Evolutionary conservation across 2,329 filamentous ascomycete species (phyloP).

Genomic region (Aspergillus awamori): DNA sequence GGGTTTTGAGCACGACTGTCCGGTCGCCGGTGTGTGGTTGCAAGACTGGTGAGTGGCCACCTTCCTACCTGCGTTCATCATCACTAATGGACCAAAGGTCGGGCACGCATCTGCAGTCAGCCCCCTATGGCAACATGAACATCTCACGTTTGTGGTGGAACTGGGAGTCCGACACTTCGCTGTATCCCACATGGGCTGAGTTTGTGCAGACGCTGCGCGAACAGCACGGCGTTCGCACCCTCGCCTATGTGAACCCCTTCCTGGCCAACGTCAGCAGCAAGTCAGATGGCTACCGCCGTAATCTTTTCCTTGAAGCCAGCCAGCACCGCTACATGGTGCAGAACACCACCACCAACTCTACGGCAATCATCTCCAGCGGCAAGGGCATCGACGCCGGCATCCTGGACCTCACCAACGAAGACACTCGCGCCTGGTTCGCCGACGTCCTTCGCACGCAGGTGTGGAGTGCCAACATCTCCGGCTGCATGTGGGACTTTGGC

Average conservation of each 20-base stretch:
- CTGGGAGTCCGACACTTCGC: slow-evolving; percentile 39
- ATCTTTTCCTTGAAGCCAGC: slow-evolving; percentile 4
- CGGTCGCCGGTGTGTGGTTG: no score
- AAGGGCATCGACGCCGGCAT: slow-evolving; percentile 42
- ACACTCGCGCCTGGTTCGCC: slow-evolving; percentile 36
- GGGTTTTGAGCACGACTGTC: no score
- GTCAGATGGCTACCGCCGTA: neutral
- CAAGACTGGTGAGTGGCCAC: no score
- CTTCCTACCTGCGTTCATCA: no score
- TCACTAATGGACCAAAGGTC: slow-evolving; percentile 24
- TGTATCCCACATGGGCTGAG: slow-evolving; percentile 34
- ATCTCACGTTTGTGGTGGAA: slow-evolving; percentile 46
- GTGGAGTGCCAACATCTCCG: slow-evolving; percentile 32
- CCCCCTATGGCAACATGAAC: slow-evolving; percentile 35
- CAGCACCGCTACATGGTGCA: slow-evolving; percentile 21
- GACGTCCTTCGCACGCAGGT: slow-evolving; percentile 31
- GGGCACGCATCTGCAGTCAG: slow-evolving; percentile 38
- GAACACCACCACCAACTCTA: slow-evolving; percentile 38
- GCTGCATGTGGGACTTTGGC: slow-evolving; percentile 41
- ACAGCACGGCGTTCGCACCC: no score
- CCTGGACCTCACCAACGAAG: slow-evolving; percentile 40
- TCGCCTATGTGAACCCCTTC: neutral
- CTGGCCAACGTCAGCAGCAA: neutral
- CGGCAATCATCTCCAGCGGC: slow-evolving; percentile 39
- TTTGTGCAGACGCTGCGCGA: no score